A percentile compares a stretch with the other conserved stretches of the same genome.
Evolutionary conservation across 73 alveolate species (phyloP).

Genomic region (Tetrahymena elliotti): DNA sequence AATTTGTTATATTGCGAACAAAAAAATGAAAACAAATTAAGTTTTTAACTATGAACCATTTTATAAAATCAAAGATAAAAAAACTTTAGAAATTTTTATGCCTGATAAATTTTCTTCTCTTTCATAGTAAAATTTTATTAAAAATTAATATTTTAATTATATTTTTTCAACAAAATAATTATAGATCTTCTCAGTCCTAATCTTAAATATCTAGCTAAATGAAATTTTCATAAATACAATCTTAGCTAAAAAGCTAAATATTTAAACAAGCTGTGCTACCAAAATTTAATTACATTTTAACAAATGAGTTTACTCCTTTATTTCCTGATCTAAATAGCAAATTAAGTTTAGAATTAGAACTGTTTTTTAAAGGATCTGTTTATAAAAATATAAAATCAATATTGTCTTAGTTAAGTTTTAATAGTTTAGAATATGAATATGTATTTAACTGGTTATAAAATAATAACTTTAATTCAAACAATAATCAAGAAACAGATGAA

Average conservation of each 20-base stretch:
- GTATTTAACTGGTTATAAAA: neutral
- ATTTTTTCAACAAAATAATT: neutral
- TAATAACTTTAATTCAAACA: neutral
- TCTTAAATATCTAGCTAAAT: neutral
- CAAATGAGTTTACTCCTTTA: neutral
- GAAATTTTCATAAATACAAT: neutral
- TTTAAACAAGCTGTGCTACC: neutral
- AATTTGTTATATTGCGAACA: neutral
- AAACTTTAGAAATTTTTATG: neutral
- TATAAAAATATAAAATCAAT: neutral
- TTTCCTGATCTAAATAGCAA: neutral
- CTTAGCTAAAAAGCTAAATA: neutral
- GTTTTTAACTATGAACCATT: neutral
- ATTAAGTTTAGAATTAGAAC: neutral
- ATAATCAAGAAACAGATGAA: neutral
- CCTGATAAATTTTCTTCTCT: neutral
- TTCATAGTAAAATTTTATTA: neutral
- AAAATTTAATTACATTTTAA: neutral
- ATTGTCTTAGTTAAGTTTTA: neutral
- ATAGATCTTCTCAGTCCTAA: neutral
- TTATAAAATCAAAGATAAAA: neutral
- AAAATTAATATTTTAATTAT: neutral
- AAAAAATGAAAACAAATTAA: neutral
- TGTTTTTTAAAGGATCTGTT: neutral
- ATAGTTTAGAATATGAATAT: neutral